A percentile compares a stretch with the other conserved stretches of the same genome.
Evolutionary conservation across 352 stramenopile species (phyloP).

Genomic region (Globisporangium abappressorium): DNA sequence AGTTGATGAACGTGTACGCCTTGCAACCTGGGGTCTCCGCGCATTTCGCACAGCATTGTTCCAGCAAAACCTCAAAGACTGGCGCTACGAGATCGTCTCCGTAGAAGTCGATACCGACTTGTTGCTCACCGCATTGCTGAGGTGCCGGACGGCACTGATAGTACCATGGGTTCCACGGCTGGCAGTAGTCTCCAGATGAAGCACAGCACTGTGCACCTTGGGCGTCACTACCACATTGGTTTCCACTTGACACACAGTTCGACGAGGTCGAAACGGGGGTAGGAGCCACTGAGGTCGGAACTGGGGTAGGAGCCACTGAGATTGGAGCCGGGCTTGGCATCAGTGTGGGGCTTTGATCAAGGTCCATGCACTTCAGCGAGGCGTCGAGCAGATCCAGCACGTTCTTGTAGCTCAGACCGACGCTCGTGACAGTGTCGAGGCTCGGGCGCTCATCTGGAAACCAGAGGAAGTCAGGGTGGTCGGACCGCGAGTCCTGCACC

Average conservation of each 20-base stretch:
- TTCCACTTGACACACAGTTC: background rate
- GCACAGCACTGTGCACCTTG: slow-evolving; percentile 28
- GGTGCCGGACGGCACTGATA: slow-evolving; percentile 13
- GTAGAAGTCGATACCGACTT: slow-evolving; percentile 18
- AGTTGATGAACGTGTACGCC: slow-evolving; percentile 34
- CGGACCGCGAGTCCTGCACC: background rate
- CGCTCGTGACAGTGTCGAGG: slow-evolving; percentile 5
- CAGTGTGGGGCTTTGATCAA: background rate
- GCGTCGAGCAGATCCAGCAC: slow-evolving; percentile 10
- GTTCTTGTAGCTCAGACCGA: slow-evolving; percentile 14
- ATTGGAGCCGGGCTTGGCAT: background rate
- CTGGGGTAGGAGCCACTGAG: background rate
- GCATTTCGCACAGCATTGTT: slow-evolving; percentile 29
- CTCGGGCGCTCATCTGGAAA: background rate
- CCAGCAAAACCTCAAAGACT: slow-evolving; percentile 9
- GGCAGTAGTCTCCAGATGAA: slow-evolving; percentile 12
- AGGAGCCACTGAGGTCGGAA: background rate
- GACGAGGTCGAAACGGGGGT: slow-evolving; percentile 2
- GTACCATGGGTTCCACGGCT: slow-evolving; percentile 9
- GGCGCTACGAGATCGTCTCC: slow-evolving; percentile 17
- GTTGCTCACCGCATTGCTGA: slow-evolving; percentile 15
- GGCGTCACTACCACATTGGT: slow-evolving; percentile 18
- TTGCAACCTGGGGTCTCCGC: slow-evolving; percentile 17
- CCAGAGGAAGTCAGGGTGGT: slow-evolving; percentile 23
- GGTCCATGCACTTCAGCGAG: slow-evolving; percentile 5